Evolutionary conservation across 768 basidiomycete genomes (phyloP).

Genomic region (Candolleomyces efflorescens): DNA sequence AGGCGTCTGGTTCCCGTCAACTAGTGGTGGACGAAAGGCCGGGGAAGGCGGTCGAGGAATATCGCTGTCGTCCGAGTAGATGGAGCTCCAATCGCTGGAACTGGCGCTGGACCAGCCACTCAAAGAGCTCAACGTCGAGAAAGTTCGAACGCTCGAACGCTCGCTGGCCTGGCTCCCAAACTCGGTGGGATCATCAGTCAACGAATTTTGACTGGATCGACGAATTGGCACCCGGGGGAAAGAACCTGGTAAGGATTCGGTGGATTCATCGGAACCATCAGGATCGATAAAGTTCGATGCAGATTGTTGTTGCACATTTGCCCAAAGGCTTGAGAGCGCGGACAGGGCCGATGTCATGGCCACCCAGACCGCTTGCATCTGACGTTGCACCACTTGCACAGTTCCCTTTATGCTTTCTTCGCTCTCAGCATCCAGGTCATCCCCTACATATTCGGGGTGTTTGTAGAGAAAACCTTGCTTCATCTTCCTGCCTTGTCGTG

Average conservation of each 20-base stretch:
- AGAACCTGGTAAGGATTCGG: not conserved
- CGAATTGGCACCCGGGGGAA: not conserved
- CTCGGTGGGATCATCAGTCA: slow-evolving; percentile 11
- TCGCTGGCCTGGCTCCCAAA: slow-evolving; percentile 10
- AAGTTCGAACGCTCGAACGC: slow-evolving; percentile 19
- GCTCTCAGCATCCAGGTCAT: not conserved
- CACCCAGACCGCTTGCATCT: not conserved
- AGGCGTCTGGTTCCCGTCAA: not conserved
- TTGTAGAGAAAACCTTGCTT: not conserved
- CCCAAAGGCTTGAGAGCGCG: not conserved
- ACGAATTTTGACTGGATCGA: not conserved
- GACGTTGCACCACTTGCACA: not conserved
- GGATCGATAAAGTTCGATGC: not conserved
- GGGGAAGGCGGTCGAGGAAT: not conserved
- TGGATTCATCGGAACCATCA: not conserved
- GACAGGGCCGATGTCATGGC: not conserved
- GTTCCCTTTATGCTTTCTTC: not conserved
- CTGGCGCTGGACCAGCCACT: slow-evolving; percentile 26
- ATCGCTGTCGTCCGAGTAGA: slow-evolving; percentile 11
- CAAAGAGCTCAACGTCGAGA: slow-evolving; percentile 49
- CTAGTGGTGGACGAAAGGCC: slow-evolving; percentile 8
- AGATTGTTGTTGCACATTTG: not conserved
- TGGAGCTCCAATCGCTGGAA: slow-evolving; percentile 31
- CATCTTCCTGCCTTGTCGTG: not conserved
- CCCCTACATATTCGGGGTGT: slow-evolving; percentile 1